Evolutionary conservation across 169 alveolate genomes (phyloP), one percentile per base, ranked within the genome.

Genomic region (Cystoisospora suis): DNA sequence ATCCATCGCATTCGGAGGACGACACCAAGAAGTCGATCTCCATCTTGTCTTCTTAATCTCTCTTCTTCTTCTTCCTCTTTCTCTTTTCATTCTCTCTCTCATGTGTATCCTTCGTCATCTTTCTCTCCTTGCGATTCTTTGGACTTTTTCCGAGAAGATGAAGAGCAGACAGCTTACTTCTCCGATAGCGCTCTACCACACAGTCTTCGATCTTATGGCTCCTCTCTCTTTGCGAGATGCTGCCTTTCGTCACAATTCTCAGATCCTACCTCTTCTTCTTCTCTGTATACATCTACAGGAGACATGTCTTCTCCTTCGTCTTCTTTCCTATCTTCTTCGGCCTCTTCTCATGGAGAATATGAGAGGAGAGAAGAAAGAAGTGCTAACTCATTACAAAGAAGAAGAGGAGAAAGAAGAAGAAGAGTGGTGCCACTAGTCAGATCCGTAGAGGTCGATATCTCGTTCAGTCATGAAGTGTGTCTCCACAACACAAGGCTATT

Each of bases 401-500:
- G 65, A 12, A 69, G 42, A 69, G 29, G 42, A 69, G 80, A 9
- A n/a, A 9, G 38, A 15, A 75, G 86, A 40, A 75, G 59, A 40
- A 38, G 49, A 34, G 59, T 9, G 7, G 29, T 36, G 58, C 81
- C 90, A 36, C 90, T 83, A 0, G 12, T 83, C 61, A 40, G 42
- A 15, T 83, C 46, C 45, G 90, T 61, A 3, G 81, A 83, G n/a
- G 70, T 61, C 81, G 90, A 83, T 32, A 45, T 83, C 44, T 42
- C 90, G 2, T 83, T 83, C 81, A 83, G 61, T 32, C 59, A 83
- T 65, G 65, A 40, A 42, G 90, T 61, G 53, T 53, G 44, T 12
- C 40, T 83, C 32, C 90, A 83, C 81, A 83, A 83, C 45, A 49
- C 90, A 44, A 40, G 90, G 27, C 58, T 83, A 44, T 44, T 83